Evolutionary conservation across 225 moss, liverwort and hornwort species (phyloP), one percentile per base, ranked within the genome.

Genomic region (Pleurozium schreberi): DNA sequence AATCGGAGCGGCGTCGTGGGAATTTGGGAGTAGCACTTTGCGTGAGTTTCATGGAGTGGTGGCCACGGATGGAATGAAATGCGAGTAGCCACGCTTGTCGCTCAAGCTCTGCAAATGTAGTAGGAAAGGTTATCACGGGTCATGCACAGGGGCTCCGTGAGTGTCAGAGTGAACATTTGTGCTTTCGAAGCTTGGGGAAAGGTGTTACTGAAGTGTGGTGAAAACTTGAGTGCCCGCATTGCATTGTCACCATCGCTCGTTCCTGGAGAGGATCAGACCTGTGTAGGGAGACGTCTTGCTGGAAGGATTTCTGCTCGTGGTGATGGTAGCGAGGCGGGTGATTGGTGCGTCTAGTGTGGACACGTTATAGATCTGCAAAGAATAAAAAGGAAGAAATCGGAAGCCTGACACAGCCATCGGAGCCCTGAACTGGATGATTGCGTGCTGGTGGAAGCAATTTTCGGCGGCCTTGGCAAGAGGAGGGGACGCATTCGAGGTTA

Each of bases 101-200:
- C 61, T 31, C 91, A 91, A 88, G 89, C 89, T 90, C 91, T 91
- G 93, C 93, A 80, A 93, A 93, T 93, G 93, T 91, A 93, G 91
- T 62, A 49, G 88, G 67, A 43, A 85, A 81, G 71, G 23, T 55
- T 65, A 28, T 83, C 86, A 86, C 85, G 92, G 91, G 89, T 93
- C 89, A 79, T 89, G 77, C 83, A 83, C 86, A 84, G 82, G 82
- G 91, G 83, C 90, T 85, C 93, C 91, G 82, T 91, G 93, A 93
- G 63, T 71, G 30, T 53, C 50, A 82, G 47, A 82, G 49, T 49
- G 82, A 82, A 65, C 33, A 33, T 50, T 85, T 85, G 86, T 89
- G 83, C 83, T 77, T 71, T 49, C 34, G 83, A 52, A 84, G 85
- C 36, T 88, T 84, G 42, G 36, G 34, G 18, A 53, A 13, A 67